A percentile compares a stretch with the other conserved stretches of the same genome.
Conservation (phyloP, 371 early-diverging fungal species). For the Mucor saturninus region DNA sequence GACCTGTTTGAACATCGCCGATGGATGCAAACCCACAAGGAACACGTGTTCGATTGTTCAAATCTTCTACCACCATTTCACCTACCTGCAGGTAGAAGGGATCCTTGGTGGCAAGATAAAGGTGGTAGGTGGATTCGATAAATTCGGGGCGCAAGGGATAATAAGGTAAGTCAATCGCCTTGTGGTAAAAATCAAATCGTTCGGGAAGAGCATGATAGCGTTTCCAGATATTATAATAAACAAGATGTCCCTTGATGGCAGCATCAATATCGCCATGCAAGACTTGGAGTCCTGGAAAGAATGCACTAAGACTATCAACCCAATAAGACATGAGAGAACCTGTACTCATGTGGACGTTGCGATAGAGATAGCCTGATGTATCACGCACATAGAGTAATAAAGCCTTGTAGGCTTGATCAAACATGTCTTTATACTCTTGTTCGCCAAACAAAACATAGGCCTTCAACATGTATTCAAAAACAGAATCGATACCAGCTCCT, state of each 20-base stretch:
- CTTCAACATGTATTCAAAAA: conserved; percentile 93
- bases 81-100: conserved; percentile 92
- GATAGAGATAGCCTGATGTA: conserved; percentile 78
- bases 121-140: conserved; percentile 90
- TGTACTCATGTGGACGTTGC: conserved; percentile 82
- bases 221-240: conserved; percentile 88
- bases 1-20: conserved; percentile 66
- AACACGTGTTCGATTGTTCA: conserved; percentile 73
- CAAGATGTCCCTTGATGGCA: conserved; percentile 80
- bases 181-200: conserved; percentile 74
- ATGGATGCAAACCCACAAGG: conserved; percentile 88
- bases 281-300: conserved; percentile 91
- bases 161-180: conserved; percentile 64
- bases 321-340: conserved; percentile 73
- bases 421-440: conserved; percentile 72
- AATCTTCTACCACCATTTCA: conserved; percentile 81
- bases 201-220: conserved; percentile 87
- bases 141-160: conserved; percentile 95
- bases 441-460: conserved; percentile 89
- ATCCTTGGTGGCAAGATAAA: conserved; percentile 89
- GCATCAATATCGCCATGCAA: conserved; percentile 80
- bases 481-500: conserved; percentile 94
- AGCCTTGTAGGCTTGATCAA: conserved; percentile 80
- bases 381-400: conserved; percentile 71
- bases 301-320: conserved; percentile 93